phyloP scores from a whole-genome alignment of 2,329 filamentous ascomycete species.

The Lachnellula subtilissima region DNA sequence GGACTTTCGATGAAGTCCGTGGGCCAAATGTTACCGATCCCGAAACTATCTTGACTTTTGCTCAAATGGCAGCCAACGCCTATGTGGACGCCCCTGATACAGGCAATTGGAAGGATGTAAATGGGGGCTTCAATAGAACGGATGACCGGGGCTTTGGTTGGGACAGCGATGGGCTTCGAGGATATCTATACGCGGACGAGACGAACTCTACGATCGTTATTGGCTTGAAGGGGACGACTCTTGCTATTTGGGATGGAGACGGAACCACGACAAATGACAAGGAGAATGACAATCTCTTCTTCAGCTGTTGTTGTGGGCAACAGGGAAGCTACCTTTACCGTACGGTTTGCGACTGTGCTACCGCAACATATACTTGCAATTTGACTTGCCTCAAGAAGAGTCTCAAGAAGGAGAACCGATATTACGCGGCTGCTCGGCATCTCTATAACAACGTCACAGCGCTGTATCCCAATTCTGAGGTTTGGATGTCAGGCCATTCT shows the following conservation, averaged over 20 bases:
- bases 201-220: constrained; percentile 84
- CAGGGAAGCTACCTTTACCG: constrained; percentile 87
- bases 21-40: constrained; percentile 83
- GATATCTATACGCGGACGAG: constrained; percentile 87
- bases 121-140: constrained; percentile 75
- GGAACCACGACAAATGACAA: constrained; percentile 98
- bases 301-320: constrained; percentile 95
- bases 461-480: constrained; percentile 74
- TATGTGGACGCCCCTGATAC: constrained; percentile 71
- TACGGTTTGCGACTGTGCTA: constrained; percentile 89
- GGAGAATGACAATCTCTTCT: constrained; percentile 94
- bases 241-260: constrained; percentile 91
- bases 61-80: constrained; percentile 83
- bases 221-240: constrained; percentile 84
- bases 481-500: constrained; percentile 92
- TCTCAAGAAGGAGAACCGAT: constrained; percentile 76
- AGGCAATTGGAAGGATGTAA: constrained; percentile 79
- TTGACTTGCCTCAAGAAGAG: constrained; percentile 78
- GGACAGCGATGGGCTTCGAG: constrained; percentile 81
- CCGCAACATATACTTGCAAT: constrained; percentile 83
- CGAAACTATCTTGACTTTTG: constrained; percentile 75
- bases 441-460: constrained; percentile 90
- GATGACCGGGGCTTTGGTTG: constrained; percentile 86
- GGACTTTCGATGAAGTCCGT: constrained; percentile 71
- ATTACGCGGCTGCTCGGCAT: constrained; percentile 84